These are phyloP conservation scores for Purpureocillium takamizusanense DNA, from an alignment of 2,329 filamentous ascomycete genomes.

Conservation along the genomic window DNA sequence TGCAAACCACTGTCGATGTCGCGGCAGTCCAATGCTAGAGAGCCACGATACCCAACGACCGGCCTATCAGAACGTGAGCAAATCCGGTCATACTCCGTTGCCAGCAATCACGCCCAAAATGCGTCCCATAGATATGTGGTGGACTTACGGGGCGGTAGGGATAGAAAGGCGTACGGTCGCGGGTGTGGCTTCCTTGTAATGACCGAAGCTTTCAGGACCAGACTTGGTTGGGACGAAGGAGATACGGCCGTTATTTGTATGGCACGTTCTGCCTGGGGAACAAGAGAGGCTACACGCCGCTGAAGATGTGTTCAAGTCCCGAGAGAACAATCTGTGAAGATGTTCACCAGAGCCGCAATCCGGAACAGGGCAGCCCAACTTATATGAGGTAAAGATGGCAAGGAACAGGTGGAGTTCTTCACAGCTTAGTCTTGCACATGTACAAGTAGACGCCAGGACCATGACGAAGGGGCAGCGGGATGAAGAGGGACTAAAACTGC, in stretches of 20 bases:
- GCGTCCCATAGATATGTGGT: too few relatives aligned
- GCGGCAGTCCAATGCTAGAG: not conserved
- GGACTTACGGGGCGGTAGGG: too few relatives aligned
- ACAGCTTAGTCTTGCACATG: slow-evolving; percentile 2
- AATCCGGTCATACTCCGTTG: not conserved
- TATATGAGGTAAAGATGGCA: slow-evolving; percentile 3
- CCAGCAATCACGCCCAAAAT: not conserved
- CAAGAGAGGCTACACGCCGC: too few relatives aligned
- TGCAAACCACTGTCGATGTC: not conserved
- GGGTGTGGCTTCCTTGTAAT: too few relatives aligned
- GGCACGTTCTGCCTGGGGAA: too few relatives aligned
- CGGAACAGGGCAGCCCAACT: slow-evolving; percentile 1
- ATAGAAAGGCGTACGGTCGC: too few relatives aligned
- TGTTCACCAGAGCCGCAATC: too few relatives aligned
- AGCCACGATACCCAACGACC: not conserved
- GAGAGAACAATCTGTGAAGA: not conserved
- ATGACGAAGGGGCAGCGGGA: slow-evolving; percentile 2
- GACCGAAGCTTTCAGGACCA: too few relatives aligned
- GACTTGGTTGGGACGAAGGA: too few relatives aligned
- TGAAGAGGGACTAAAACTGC: slow-evolving; percentile 6
- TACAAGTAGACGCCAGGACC: slow-evolving; percentile 3
- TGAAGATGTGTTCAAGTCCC: too few relatives aligned
- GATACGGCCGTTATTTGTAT: too few relatives aligned
- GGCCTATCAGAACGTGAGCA: slow-evolving; percentile 1
- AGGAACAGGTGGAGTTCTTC: slow-evolving; percentile 5